Evolutionary conservation across 2,329 filamentous ascomycete species (phyloP), one percentile per base, ranked within the genome.

Genomic region (Sordariomycetes sp.): DNA sequence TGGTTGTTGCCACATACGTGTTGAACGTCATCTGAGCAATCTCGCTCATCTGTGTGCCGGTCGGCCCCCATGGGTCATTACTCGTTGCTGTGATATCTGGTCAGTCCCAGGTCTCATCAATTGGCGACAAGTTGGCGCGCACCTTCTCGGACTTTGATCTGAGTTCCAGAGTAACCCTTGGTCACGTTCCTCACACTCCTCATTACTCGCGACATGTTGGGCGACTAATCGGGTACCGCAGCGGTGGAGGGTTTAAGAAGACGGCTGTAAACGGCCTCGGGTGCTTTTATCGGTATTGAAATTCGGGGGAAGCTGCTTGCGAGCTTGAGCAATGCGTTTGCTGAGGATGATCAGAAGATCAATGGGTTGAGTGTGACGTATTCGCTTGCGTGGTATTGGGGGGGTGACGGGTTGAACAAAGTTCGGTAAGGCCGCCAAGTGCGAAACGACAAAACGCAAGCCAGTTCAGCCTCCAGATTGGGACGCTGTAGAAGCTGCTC

Each of bases 71-170:
- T 65, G 88, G 86, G 55, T 96, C 92, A 58, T 98, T 98, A 65
- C 88, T 96, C 42, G 92, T 98, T 42, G 92, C 92, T 96, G 56
- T 40, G 46, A n/a, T 38, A 34, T 21, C 36, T 17, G 31, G 43
- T 51, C 41, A 49, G 42, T 38, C 23, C 33, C n/a, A 15, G 10
- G 32, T 39, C 10, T 20, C 27, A 27, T 26, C 14, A 14, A 19
- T 15, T 19, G 15, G 34, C 36, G 30, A 31, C 16, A 17, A 30
- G 33, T 19, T 23, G 36, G 20, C 24, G 39, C 79, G 45, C 66
- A 94, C 87, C 87, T 85, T 94, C 90, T 68, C 88, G 81, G 61
- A 98, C 92, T 70, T 96, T 96, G 60, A 96, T 86, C 71, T 98
- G 90, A 51, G 93, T 86, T 46, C 75, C 80, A 23, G 90, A 95